phyloP scores from a whole-genome alignment of 2,329 filamentous ascomycete genomes.

The Penicillium sp. region DNA sequence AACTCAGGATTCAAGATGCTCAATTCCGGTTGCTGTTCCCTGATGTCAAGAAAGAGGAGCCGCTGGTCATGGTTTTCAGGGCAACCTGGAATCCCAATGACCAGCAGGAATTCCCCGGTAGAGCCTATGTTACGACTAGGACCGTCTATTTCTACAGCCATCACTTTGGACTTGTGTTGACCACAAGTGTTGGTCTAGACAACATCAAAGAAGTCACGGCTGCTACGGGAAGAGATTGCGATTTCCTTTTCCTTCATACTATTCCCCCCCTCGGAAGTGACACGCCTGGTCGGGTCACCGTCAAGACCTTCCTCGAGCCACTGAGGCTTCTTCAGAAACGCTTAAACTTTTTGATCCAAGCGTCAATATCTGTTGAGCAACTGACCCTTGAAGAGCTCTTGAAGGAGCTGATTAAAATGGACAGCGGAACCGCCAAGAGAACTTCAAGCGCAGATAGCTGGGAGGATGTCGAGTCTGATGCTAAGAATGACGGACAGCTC shows the following conservation, averaged over 20 bases:
- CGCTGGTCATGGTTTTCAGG: constrained; percentile 86
- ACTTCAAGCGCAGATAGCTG: constrained; percentile 84
- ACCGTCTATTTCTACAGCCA: constrained; percentile 97
- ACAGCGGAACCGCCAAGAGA: constrained; percentile 58
- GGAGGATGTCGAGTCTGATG: constrained; percentile 75
- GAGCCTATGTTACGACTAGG: constrained; percentile 82
- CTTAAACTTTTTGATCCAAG: constrained; percentile 81
- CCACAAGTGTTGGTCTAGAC: constrained; percentile 73
- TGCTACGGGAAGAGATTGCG: constrained; percentile 84
- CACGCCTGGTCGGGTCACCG: constrained; percentile 71
- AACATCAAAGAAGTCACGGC: constrained; percentile 86
- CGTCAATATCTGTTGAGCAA: constrained; percentile 70
- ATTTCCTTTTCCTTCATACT: constrained; percentile 85
- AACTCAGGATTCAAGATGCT: constrained; percentile 81
- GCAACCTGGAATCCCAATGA: constrained; percentile 83
- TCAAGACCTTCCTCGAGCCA: constrained; percentile 92
- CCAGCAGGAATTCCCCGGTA: constrained; percentile 74
- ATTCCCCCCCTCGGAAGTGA: constrained; percentile 63
- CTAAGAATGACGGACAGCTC: constrained; percentile 48
- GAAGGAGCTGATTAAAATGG: constrained; percentile 71
- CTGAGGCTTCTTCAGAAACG: constrained; percentile 77
- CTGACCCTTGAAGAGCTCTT: constrained; percentile 70
- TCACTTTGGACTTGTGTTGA: constrained; percentile 84
- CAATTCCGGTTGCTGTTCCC: constrained; percentile 94
- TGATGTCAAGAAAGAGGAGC: constrained; percentile 72